Evolutionary conservation across 495 filamentous ascomycete genomes (phyloP), one percentile per base, ranked within the genome.

Genomic region (Aspergillus cavernicola): DNA sequence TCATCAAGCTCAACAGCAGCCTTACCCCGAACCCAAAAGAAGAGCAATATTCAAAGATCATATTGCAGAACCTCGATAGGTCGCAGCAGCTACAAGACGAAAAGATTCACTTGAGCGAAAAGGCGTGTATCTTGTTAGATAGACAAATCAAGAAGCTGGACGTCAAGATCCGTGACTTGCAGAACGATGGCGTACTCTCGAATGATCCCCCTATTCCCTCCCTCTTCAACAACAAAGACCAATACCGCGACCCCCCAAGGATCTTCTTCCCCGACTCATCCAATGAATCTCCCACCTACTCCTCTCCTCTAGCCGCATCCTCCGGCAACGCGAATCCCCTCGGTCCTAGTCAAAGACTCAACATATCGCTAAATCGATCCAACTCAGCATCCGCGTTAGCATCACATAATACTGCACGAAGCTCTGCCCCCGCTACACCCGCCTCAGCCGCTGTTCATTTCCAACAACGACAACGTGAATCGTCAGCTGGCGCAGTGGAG

Each of bases 91-190:
- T 97, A 22, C 86, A 96, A 58, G 86, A 87, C 28, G 92, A 98
- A 64, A 97, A 98, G 76, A 78, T 93, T 29, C 78, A 77, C 8
- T 74, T 97, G 35, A 83, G 82, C 26, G 83, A 89, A 46, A 95
- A 93, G 64, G 84, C 90, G 7, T 80, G 85, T 53, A 72, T 80
- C 16, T 77, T 91, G 55, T 75, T 96, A 46, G 93, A 97, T 69
- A 90, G 93, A 28, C 90, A 97, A 62, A 80, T 92, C 63, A 89
- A 88, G 58, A 83, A 85, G 40, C 79, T 98, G 43, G 95, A 98
- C 65, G 68, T 85, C 52, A 90, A 92, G 61, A 87, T 98, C 63
- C 89, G 90, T 41, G 81, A 86, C 57, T 76, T 97, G 24, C 81
- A 86, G 63, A 89, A 87, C 56, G 85, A 92, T 53, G 84, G 83